Conservation (phyloP, 345 rosid species). For the Syzygium jambos region DNA sequence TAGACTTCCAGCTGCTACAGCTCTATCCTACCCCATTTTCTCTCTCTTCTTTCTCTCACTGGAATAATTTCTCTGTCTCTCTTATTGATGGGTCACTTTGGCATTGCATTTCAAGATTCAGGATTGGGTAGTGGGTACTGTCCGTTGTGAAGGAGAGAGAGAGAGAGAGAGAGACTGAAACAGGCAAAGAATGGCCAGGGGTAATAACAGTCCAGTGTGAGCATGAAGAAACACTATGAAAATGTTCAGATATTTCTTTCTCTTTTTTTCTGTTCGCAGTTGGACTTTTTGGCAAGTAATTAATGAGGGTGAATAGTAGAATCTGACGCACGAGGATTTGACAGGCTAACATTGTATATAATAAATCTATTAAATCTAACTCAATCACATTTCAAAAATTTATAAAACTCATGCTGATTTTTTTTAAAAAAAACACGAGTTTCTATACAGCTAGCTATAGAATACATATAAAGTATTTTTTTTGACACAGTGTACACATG, state of each 20-base stretch:
- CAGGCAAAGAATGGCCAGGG: not conserved
- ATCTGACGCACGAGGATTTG: not conserved
- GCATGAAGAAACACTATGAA: not conserved
- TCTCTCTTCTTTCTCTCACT: slow-evolving; percentile 22
- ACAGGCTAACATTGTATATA: not conserved
- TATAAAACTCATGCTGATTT: not conserved
- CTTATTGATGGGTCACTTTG: not conserved
- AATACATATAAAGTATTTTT: not conserved
- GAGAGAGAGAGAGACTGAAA: not conserved
- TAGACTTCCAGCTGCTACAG: slow-evolving; percentile 32
- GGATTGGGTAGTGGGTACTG: not conserved
- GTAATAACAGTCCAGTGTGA: not conserved
- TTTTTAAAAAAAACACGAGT: rapidly evolving
- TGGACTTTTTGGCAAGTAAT: not conserved
- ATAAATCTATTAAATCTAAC: not conserved
- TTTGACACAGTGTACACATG: not conserved
- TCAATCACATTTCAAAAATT: not conserved
- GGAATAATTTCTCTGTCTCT: not conserved
- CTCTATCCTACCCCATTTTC: slow-evolving; percentile 5
- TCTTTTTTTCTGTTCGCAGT: not conserved
- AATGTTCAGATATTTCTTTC: not conserved
- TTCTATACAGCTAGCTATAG: not conserved
- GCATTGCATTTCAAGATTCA: slow-evolving; percentile 22
- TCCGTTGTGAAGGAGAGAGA: not conserved
- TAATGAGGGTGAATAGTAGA: not conserved